A percentile compares a stretch with the other conserved stretches of the same genome.
Evolutionary conservation across 371 early-diverging fungal genomes (phyloP).

Genomic region (Mortierella sp.): DNA sequence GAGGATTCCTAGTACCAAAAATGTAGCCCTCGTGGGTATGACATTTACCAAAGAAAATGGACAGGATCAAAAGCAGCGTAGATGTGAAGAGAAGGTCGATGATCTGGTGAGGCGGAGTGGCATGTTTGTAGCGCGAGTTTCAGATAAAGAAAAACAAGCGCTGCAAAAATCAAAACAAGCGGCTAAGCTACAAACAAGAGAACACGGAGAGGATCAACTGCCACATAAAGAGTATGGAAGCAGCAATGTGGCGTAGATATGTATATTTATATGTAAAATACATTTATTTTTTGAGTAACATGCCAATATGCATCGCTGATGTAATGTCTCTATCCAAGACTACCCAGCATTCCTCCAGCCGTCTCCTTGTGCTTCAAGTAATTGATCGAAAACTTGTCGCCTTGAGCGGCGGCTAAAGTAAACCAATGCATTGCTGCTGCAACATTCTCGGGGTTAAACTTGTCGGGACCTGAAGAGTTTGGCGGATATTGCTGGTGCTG

Average conservation of each 20-base stretch:
- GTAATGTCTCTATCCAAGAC: constrained; percentile 3
- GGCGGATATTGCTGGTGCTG: constrained; percentile 8
- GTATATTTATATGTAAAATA: neutral
- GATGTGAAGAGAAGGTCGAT: constrained; percentile 37
- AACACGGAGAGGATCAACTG: neutral
- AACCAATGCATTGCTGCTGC: constrained; percentile 63
- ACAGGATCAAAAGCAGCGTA: neutral
- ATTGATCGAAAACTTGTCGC: constrained; percentile 58
- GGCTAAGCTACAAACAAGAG: constrained; percentile 10
- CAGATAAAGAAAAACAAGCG: constrained; percentile 71
- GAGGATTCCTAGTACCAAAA: constrained; percentile 92
- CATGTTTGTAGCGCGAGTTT: constrained; percentile 68
- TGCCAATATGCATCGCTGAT: too few species aligned
- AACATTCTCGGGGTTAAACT: constrained; percentile 59
- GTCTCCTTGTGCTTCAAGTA: constrained; percentile 59
- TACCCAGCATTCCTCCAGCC: constrained; percentile 39
- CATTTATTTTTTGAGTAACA: too few species aligned
- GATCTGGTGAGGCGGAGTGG: constrained; percentile 45
- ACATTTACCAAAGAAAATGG: neutral
- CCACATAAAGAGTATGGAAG: neutral
- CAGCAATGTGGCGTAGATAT: neutral
- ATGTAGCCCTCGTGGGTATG: constrained; percentile 81
- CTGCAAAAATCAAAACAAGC: constrained; percentile 35
- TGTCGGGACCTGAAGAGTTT: constrained; percentile 35
- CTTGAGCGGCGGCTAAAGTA: constrained; percentile 57